Evolutionary conservation across 208 protist species (phyloP), one percentile per base, ranked within the genome.

Genomic region (Lotmaria passim): DNA sequence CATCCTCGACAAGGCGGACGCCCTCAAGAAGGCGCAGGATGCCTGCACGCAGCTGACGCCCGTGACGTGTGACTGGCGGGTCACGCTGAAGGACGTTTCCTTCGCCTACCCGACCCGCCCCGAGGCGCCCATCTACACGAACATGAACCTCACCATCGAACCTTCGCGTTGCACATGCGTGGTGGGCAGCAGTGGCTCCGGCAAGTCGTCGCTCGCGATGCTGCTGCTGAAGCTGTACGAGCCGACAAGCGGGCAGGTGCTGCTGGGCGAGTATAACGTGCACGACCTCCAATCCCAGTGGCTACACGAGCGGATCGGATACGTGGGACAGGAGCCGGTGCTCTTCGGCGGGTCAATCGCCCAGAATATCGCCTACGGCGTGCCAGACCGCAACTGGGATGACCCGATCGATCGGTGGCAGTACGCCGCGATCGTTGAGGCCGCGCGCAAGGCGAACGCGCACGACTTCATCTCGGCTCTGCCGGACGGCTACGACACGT

Each of bases 401-500:
- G 90, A 93, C 60, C 67, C 82, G 24, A 78, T 93, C 34, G 87
- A 95, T 36, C 79, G 79, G 17, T 96, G 91, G 87, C 77, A 86
- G 11, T 86, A 90, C 63, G 63, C 80, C 41, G 63, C 85, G 24
- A 73, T 93, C 47, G 78, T 93, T 4, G 81, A 92, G 26, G 87
- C 86, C 26, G 82, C 85, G 0, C 85, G 66, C 15, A 76, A 81
- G 61, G 89, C 90, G 15, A 97, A 98, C 73, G 89, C 85, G 17
- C 91, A 98, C 73, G 89, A 98, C 26, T 97, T 97, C 68, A 96
- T 98, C 64, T 65, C 75, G 0, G 39, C 83, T 3, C 79, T 98
- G 5, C 91, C 92, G 7, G 66, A 98, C 44, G 88, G 86, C 28
- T 98, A 98, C 74, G 84, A 96, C 46, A 97, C 93, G 3, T 88